Conservation (phyloP, 2,329 filamentous ascomycete species). For the Lecanicillium sp. region DNA sequence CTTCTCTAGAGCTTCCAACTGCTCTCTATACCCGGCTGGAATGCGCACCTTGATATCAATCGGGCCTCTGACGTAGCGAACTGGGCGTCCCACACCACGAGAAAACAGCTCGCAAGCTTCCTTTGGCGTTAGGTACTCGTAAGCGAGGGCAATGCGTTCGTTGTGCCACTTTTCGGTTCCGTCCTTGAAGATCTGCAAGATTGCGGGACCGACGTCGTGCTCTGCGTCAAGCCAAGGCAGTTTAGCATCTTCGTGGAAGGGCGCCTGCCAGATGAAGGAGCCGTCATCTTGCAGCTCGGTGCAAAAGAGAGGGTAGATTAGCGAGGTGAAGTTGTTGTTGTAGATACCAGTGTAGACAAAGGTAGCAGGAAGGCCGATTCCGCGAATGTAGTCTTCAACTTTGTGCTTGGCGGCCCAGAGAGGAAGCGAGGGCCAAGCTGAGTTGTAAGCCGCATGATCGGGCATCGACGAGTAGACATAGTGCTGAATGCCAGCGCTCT, state of each 20-base stretch:
- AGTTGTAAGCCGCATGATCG: conserved; percentile 75
- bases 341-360: conserved; percentile 97
- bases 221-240: conserved; percentile 95
- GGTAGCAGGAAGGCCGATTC: conserved; percentile 75
- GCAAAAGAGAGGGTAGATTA: conserved; percentile 88
- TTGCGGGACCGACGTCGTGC: conserved; percentile 87
- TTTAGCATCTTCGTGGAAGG: conserved; percentile 82
- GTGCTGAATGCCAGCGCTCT: conserved; percentile 75
- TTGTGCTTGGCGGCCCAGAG: conserved; percentile 90
- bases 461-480: conserved; percentile 98
- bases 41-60: conserved; percentile 83
- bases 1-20: conserved; percentile 63
- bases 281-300: conserved; percentile 83
- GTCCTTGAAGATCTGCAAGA: conserved; percentile 93
- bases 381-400: conserved; percentile 83
- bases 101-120: conserved; percentile 79
- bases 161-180: conserved; percentile 78
- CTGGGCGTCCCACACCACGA: conserved; percentile 67
- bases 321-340: conserved; percentile 97
- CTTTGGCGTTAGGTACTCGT: conserved; percentile 75
- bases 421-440: conserved; percentile 73
- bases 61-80: conserved; percentile 68
- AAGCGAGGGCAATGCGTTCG: conserved; percentile 75
- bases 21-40: conserved; percentile 79
- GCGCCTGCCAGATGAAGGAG: conserved; percentile 86